Evolutionary conservation across 2,329 filamentous ascomycete species (phyloP).

Genomic region (Trichophaea hybrida): DNA sequence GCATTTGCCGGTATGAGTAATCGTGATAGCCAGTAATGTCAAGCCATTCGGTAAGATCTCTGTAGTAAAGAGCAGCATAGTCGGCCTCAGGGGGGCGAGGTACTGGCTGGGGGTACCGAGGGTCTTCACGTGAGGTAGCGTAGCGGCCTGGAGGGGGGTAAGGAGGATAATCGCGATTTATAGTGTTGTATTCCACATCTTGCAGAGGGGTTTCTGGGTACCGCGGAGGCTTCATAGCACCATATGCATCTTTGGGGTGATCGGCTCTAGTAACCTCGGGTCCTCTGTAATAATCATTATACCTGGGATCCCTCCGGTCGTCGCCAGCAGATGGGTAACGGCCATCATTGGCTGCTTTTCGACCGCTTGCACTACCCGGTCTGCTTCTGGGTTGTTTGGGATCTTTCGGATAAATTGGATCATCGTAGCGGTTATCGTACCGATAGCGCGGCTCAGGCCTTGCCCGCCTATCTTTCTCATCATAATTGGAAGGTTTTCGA

Average conservation of each 20-base stretch:
- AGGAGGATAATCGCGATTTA: slow-evolving; percentile 12
- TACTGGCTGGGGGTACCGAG: slow-evolving; percentile 8
- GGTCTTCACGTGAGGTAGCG: slow-evolving; percentile 20
- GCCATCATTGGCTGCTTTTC: slow-evolving; percentile 15
- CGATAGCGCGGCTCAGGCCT: slow-evolving; percentile 14
- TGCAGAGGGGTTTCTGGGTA: slow-evolving; percentile 10
- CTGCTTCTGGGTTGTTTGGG: slow-evolving; percentile 11
- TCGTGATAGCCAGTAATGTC: slow-evolving; percentile 25
- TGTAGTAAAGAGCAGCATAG: slow-evolving; percentile 23
- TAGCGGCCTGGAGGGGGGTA: slow-evolving; percentile 18
- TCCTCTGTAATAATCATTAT: slow-evolving; percentile 17
- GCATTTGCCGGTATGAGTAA: slow-evolving; percentile 21
- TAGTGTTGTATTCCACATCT: slow-evolving; percentile 6
- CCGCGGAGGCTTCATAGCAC: slow-evolving; percentile 13
- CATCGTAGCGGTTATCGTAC: slow-evolving; percentile 17
- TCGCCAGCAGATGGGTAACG: slow-evolving; percentile 19
- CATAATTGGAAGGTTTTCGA: slow-evolving; percentile 16
- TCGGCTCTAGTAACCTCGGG: slow-evolving; percentile 18
- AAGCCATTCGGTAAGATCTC: slow-evolving; percentile 24
- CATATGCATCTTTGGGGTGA: slow-evolving; percentile 20
- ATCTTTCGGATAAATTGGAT: slow-evolving; percentile 18
- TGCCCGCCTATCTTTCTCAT: slow-evolving; percentile 17
- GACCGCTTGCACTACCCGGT: slow-evolving; percentile 1
- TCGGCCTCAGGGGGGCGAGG: slow-evolving; percentile 20
- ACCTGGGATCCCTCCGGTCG: slow-evolving; percentile 8